Conservation (phyloP, 2,329 filamentous ascomycete species). For the Helotiales sp. region DNA sequence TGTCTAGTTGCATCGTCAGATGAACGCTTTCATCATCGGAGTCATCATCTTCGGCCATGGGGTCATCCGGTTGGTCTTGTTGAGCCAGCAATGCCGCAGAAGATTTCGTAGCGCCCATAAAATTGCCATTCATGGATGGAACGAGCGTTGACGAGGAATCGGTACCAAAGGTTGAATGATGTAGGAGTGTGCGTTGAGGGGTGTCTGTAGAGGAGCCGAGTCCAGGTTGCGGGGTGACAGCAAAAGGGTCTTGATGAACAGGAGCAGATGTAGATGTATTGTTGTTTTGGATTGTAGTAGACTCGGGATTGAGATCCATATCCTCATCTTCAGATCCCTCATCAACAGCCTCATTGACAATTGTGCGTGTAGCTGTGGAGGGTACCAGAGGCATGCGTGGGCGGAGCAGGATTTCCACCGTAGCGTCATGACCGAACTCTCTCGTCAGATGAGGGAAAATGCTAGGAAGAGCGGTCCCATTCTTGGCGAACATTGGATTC, state of each 20-base stretch:
- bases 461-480: slow-evolving; percentile 69
- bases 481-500: slow-evolving; percentile 71
- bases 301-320: slow-evolving; percentile 26
- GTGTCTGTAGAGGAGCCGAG: background rate
- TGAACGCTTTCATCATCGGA: slow-evolving; percentile 54
- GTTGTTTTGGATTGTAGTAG: slow-evolving; percentile 18
- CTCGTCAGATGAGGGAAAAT: slow-evolving; percentile 80
- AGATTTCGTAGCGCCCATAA: background rate
- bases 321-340: slow-evolving; percentile 32
- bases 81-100: background rate
- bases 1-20: slow-evolving; percentile 43
- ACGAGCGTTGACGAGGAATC: background rate
- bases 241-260: slow-evolving; percentile 11
- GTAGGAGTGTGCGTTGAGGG: background rate
- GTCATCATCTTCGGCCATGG: slow-evolving; percentile 41
- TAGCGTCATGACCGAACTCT: slow-evolving; percentile 64
- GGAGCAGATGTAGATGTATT: background rate
- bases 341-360: slow-evolving; percentile 20
- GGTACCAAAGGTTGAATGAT: slow-evolving; percentile 12
- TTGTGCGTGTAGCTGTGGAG: slow-evolving; percentile 23
- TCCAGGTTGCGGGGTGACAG: slow-evolving; percentile 10
- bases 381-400: slow-evolving; percentile 55
- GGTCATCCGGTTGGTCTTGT: background rate
- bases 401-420: slow-evolving; percentile 71
- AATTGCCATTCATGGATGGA: slow-evolving; percentile 8